Conservation (phyloP, 2,329 filamentous ascomycete species). For the Aspergillus thermomutatus region DNA sequence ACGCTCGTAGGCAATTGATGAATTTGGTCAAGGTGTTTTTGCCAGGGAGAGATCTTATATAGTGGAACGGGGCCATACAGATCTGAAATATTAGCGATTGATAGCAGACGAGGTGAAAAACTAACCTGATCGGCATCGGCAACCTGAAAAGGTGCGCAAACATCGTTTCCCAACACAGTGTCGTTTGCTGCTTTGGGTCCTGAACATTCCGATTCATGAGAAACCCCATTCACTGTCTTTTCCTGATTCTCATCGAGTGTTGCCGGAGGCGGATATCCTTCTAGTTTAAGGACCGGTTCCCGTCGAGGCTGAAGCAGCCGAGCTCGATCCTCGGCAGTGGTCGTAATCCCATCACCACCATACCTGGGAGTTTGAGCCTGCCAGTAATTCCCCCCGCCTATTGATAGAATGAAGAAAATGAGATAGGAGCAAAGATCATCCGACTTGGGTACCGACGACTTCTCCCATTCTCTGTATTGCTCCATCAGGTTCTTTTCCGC, state of each 20-base stretch:
- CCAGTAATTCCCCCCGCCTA: constrained; percentile 4
- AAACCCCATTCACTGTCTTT: background rate
- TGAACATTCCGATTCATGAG: background rate
- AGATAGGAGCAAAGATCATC: constrained; percentile 1
- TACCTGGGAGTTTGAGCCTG: background rate
- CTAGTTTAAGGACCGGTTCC: background rate
- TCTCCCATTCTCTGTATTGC: constrained; percentile 3
- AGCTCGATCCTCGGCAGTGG: background rate
- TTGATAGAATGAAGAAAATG: background rate
- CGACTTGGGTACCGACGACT: background rate
- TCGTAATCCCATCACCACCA: background rate
- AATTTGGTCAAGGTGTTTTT: constrained; percentile 8
- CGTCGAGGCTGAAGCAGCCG: background rate
- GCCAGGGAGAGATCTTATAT: constrained; percentile 6
- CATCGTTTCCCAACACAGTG: background rate
- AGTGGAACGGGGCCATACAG: constrained; percentile 3
- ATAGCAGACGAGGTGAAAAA: no score
- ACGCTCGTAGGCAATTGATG: background rate
- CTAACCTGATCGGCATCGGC: constrained; percentile 1
- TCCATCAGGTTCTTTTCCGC: constrained; percentile 3
- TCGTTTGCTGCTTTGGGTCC: background rate
- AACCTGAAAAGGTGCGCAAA: background rate
- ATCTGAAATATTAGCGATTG: background rate
- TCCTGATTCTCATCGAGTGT: background rate
- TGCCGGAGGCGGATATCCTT: background rate